These are phyloP conservation scores for Fusarium nelsonii DNA, from an alignment of 2,329 filamentous ascomycete genomes.

Conservation along the genomic window DNA sequence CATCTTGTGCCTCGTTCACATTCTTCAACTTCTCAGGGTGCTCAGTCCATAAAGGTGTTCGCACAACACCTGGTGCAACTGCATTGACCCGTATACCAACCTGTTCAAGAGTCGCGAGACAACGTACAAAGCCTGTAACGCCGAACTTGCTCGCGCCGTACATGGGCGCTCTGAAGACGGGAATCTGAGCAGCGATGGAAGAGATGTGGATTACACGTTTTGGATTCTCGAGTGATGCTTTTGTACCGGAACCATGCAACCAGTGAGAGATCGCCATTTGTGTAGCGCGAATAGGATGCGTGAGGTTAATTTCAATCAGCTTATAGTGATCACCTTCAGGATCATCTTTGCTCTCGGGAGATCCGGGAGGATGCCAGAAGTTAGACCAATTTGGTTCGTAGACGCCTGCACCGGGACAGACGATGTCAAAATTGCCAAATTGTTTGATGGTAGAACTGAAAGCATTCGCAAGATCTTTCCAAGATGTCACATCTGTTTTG, in stretches of 20 bases:
- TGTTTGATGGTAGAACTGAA: constrained; percentile 52
- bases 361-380: constrained; percentile 59
- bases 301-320: constrained; percentile 57
- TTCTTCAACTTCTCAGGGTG: constrained; percentile 58
- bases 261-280: constrained; percentile 57
- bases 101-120: constrained; percentile 54
- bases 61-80: constrained; percentile 59
- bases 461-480: constrained; percentile 54
- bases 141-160: constrained; percentile 57
- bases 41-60: constrained; percentile 61
- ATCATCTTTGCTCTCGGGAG: constrained; percentile 50
- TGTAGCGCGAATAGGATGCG: constrained; percentile 57
- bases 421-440: constrained; percentile 57
- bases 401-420: constrained; percentile 61
- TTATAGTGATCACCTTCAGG: constrained; percentile 50
- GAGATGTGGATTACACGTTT: constrained; percentile 56
- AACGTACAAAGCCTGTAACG: constrained; percentile 57
- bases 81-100: constrained; percentile 57
- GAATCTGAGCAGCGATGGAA: constrained; percentile 54
- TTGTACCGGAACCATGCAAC: constrained; percentile 45
- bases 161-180: constrained; percentile 52
- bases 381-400: constrained; percentile 60
- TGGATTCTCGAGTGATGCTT: constrained; percentile 46
- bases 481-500: constrained; percentile 60
- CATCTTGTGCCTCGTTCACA: constrained; percentile 52